Conservation (phyloP, 2,329 filamentous ascomycete genomes). For the Aspergillus fischeri region DNA sequence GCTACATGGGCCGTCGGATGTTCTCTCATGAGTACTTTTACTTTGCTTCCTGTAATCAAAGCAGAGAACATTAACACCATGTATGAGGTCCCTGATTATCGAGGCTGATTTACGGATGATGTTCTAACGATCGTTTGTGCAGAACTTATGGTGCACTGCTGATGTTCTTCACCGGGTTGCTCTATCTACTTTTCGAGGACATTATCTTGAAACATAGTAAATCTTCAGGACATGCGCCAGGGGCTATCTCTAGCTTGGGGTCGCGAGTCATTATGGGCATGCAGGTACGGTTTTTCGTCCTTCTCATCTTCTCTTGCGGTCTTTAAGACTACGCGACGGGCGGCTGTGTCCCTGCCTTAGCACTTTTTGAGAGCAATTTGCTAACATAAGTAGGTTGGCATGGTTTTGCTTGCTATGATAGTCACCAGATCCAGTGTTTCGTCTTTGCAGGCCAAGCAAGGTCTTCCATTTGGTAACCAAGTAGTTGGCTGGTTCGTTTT, state of each 20-base stretch:
- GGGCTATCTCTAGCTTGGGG: conserved; percentile 23
- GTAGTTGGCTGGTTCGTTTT: conserved; percentile 78
- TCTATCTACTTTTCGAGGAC: conserved; percentile 79
- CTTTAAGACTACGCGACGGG: neutral
- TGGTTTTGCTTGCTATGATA: conserved; percentile 74
- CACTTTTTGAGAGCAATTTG: neutral
- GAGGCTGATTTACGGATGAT: neutral
- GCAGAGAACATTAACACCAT: conserved; percentile 71
- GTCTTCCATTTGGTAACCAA: conserved; percentile 83
- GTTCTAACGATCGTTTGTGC: conserved; percentile 7
- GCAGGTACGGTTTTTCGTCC: conserved; percentile 32
- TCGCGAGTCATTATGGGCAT: conserved; percentile 44
- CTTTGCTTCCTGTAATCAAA: conserved; percentile 81
- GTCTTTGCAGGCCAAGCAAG: conserved; percentile 78
- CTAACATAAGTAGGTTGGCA: conserved; percentile 54
- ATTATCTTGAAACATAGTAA: conserved; percentile 46
- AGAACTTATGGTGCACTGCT: conserved; percentile 71
- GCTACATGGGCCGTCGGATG: conserved; percentile 73
- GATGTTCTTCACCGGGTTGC: conserved; percentile 70
- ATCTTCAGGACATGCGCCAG: conserved; percentile 16
- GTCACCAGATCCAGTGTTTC: conserved; percentile 83
- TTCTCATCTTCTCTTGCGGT: neutral
- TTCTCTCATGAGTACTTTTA: conserved; percentile 82
- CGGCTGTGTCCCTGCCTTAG: neutral
- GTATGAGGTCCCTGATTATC: conserved; percentile 42